A percentile compares a stretch with the other conserved stretches of the same genome.
Evolutionary conservation across 306 rosid species (phyloP).

Genomic region (Cyamopsis tetragonoloba): DNA sequence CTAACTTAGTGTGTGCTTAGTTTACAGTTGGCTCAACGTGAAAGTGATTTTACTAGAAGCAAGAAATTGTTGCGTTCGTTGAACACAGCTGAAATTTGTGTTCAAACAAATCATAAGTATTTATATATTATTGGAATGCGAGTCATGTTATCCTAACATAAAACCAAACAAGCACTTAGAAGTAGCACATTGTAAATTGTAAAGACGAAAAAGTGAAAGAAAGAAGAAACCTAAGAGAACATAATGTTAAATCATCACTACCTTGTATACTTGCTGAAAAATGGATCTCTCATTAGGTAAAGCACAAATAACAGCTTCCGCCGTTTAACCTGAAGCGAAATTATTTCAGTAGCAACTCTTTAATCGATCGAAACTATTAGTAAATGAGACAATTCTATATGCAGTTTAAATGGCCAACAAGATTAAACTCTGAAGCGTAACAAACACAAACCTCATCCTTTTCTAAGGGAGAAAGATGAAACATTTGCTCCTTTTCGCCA

Average conservation of each 20-base stretch:
- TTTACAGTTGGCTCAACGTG: too few species aligned
- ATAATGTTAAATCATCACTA: constrained; percentile 22
- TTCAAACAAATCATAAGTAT: too few species aligned
- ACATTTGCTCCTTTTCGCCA: constrained; percentile 34
- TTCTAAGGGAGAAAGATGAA: constrained; percentile 59
- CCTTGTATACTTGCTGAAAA: constrained; percentile 87
- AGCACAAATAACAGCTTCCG: constrained; percentile 76
- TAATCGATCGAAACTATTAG: background rate
- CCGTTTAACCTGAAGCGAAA: constrained; percentile 57
- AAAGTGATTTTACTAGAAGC: too few species aligned
- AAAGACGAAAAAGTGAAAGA: background rate
- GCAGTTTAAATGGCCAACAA: background rate
- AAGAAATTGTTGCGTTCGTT: too few species aligned
- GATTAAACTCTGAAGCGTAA: constrained; percentile 15
- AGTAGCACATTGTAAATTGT: background rate
- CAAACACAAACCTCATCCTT: constrained; percentile 76
- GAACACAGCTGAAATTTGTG: too few species aligned
- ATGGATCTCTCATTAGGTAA: constrained; percentile 96
- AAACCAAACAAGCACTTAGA: too few species aligned
- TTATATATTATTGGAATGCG: too few species aligned
- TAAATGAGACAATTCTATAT: background rate
- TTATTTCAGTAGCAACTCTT: constrained; percentile 23
- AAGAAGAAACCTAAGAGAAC: background rate
- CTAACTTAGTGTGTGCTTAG: too few species aligned
- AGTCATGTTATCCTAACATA: too few species aligned